Evolutionary conservation across 306 rosid species (phyloP), one percentile per base, ranked within the genome.

Genomic region (Glycine tomentella): DNA sequence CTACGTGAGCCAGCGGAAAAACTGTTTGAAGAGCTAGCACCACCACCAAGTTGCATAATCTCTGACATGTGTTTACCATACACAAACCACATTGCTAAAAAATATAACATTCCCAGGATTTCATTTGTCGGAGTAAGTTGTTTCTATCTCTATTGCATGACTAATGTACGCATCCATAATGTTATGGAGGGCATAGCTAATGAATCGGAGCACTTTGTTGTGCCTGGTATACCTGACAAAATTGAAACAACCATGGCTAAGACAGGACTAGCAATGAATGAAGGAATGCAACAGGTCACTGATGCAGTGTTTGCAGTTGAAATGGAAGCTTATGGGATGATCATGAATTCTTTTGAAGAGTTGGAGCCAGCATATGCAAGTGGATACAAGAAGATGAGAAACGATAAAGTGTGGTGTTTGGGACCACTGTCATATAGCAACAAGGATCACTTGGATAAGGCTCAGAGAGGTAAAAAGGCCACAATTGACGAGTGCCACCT

Each of bases 271-370:
- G 9, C 36, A 40, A 11, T n/a, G 0, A 50, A 17, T 7, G 56
- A 66, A 15, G 15, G 12, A 0, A 45, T 74, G 80, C 31, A 69
- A 2, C 8, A 65, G 34, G 44, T 83, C 3, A 7, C 0, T 17
- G 77, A 48, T 0, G 38, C 73, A 62, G 25, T 85, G 13, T 8
- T 0, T 6, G 89, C 4, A 16, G 91, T 91, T 15, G 95, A 89
- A 25, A 11, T 3, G 36, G 65, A 42, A 16, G 4, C 88, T 50
- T 80, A 82, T 75, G 92, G 91, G 58, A 12, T 72, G 3, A 49
- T 84, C 44, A 33, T 89, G 53, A 91, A 91, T 50, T 84, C 90
- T 11, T 91, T 86, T 56, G 90, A 91, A 80, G 95, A 89, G 75
- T 83, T 91, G 62, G 95, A 92, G 81, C 77, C 82, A 2, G 79